Evolutionary conservation across 202 grass and related monocot genomes (phyloP), one percentile per base, ranked within the genome.

Genomic region (Saccharum hybrid): DNA sequence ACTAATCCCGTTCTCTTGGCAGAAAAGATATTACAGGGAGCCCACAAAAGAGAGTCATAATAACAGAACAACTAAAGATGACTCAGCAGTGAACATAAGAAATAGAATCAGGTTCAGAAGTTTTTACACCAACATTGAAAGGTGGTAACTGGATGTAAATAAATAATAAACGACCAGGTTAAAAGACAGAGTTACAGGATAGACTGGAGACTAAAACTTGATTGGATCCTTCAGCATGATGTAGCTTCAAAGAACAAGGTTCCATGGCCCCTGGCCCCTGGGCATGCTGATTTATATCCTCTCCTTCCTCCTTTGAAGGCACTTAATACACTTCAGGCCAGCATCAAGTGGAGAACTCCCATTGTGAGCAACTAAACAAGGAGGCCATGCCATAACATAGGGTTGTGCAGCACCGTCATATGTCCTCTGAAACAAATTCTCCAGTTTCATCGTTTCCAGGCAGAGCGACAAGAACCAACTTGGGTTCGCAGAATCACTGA

Each of bases 401-500:
- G 76, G 76, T 10, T 66, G 62, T 21, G 28, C 43, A 49, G 2
- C 3, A 34, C 15, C n/a, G 18, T 22, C 16, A 36, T 34, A 16
- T 33, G 5, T 4, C 40, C 28, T 36, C 62, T 66, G 39, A 66
- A 48, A 66, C 40, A 49, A 6, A 46, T 36, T 78, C 18, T 66
- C 76, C 76, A 78, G 8, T n/a, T 78, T 12, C 76, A 65, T 78
- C 13, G 76, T 78, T 48, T 66, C 61, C 41, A 78, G 30, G 23
- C 76, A 78, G 42, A 78, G 39, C 5, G 61, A 78, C 22, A 65
- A n/a, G 7, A 78, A 79, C 77, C 77, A 79, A 22, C 63, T 52
- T 49, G 63, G 63, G 2, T 36, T 33, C 0, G 4, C 30, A 6
- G 30, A 12, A 60, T 2, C 28, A 23, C 0, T 3, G 19, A 68